These are phyloP conservation scores for Xylariaceae sp. DNA, from an alignment of 2,329 filamentous ascomycete genomes.

Conservation along the genomic window DNA sequence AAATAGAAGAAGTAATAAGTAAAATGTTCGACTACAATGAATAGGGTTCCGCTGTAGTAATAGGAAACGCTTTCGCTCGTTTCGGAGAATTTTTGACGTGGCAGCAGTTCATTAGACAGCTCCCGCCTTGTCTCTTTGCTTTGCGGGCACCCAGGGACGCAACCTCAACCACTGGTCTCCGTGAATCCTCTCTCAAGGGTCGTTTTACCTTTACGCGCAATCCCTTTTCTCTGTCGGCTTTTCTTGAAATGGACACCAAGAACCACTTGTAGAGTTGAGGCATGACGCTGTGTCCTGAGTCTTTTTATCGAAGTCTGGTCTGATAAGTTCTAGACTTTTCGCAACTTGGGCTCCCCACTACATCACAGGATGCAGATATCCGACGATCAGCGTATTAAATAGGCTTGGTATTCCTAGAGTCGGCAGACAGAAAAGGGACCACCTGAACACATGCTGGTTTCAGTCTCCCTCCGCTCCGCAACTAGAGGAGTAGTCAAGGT, in stretches of 20 bases:
- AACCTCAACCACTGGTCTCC: too few relatives aligned
- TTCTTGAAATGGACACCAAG: not conserved
- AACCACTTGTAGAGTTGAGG: slow-evolving; percentile 2
- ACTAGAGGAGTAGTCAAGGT: not conserved
- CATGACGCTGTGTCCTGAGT: not conserved
- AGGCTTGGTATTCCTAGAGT: too few relatives aligned
- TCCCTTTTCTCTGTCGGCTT: too few relatives aligned
- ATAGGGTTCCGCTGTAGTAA: slow-evolving; percentile 20
- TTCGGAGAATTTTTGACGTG: slow-evolving; percentile 46
- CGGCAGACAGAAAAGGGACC: too few relatives aligned
- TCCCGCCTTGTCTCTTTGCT: not conserved
- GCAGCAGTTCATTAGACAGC: slow-evolving; percentile 42
- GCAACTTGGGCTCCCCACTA: too few relatives aligned
- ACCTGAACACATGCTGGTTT: not conserved
- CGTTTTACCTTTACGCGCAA: too few relatives aligned
- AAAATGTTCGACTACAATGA: too few relatives aligned
- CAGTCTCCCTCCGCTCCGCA: not conserved
- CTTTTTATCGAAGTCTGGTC: too few relatives aligned
- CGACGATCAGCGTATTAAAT: too few relatives aligned
- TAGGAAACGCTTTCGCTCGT: slow-evolving; percentile 26
- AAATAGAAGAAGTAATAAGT: not conserved
- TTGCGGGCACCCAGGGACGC: slow-evolving; percentile 14
- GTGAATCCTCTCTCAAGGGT: too few relatives aligned
- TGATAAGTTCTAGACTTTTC: too few relatives aligned
- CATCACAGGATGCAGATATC: too few relatives aligned